phyloP scores from a whole-genome alignment of 2,329 filamentous ascomycete species.

The Talaromyces islandicus region DNA sequence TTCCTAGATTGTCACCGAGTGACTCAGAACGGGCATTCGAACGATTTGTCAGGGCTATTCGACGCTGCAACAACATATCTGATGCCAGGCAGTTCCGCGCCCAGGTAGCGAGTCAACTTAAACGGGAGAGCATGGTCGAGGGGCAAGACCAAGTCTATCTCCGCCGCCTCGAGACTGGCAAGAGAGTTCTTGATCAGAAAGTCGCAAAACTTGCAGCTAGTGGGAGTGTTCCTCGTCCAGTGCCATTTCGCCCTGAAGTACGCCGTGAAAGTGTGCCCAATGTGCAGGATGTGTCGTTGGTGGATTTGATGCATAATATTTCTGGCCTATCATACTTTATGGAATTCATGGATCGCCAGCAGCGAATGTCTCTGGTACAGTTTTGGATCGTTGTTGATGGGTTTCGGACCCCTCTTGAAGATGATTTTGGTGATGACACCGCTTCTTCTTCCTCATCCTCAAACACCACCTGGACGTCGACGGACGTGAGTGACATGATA shows the following conservation, averaged over 20 bases:
- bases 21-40: constrained; percentile 93
- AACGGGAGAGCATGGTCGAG: constrained; percentile 72
- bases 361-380: constrained; percentile 81
- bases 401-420: constrained; percentile 87
- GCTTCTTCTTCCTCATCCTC: constrained; percentile 46
- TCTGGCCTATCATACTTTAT: constrained; percentile 96
- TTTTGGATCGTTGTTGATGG: constrained; percentile 99
- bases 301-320: constrained; percentile 82
- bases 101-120: constrained; percentile 85
- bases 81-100: constrained; percentile 89
- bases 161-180: constrained; percentile 84
- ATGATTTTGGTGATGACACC: constrained; percentile 67
- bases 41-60: constrained; percentile 82
- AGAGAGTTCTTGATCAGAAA: constrained; percentile 80
- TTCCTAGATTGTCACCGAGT: constrained; percentile 71
- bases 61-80: constrained; percentile 83
- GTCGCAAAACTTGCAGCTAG: constrained; percentile 73
- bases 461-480: constrained; percentile 64
- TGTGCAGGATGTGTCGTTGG: constrained; percentile 68
- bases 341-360: constrained; percentile 96
- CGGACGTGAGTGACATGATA: constrained; percentile 79
- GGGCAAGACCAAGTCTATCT: constrained; percentile 81
- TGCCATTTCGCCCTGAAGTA: constrained; percentile 23
- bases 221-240: constrained; percentile 41
- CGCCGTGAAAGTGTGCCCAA: constrained; percentile 47